A percentile compares a stretch with the other conserved stretches of the same genome.
Evolutionary conservation across 1,284 basidiomycete genomes (phyloP).

Genomic region (Veloboletus limbatus): DNA sequence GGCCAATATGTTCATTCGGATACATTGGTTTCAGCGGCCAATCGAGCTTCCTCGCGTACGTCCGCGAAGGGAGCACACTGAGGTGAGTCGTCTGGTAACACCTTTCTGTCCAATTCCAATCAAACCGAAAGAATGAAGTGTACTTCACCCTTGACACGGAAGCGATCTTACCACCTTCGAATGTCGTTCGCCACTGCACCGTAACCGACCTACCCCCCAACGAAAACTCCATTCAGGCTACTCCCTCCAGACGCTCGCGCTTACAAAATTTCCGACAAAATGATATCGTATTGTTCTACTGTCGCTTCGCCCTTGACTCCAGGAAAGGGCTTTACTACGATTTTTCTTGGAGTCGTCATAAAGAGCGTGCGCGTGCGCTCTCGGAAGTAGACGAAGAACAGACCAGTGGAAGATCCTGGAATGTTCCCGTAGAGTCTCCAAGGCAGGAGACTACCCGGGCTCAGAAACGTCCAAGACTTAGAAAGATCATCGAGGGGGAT

Average conservation of each 20-base stretch:
- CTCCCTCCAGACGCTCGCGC: conserved; percentile 11
- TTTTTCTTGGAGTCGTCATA: conserved; percentile 56
- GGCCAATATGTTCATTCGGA: conserved; percentile 46
- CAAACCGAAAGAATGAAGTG: conserved; percentile 56
- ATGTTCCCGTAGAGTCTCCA: conserved; percentile 21
- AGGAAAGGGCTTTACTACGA: conserved; percentile 60
- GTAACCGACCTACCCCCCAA: conserved; percentile 38
- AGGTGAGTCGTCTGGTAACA: conserved; percentile 41
- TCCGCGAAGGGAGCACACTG: conserved; percentile 51
- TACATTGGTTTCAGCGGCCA: conserved; percentile 73
- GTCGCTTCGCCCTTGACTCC: conserved; percentile 57
- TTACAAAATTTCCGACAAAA: conserved; percentile 9
- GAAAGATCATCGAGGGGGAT: conserved; percentile 23
- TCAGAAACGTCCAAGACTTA: conserved; percentile 20
- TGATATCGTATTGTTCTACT: conserved; percentile 42
- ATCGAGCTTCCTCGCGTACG: conserved; percentile 56
- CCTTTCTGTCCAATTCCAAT: conserved; percentile 1
- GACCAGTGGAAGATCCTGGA: conserved; percentile 28
- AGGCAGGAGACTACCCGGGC: conserved; percentile 2
- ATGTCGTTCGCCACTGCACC: conserved; percentile 50
- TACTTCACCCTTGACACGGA: conserved; percentile 57
- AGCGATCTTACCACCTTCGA: conserved; percentile 47
- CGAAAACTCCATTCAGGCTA: conserved; percentile 9
- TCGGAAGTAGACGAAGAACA: conserved; percentile 26
- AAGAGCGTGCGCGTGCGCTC: conserved; percentile 41